A percentile compares a stretch with the other conserved stretches of the same genome.
These are phyloP conservation scores for Mimosa bimucronata DNA, from an alignment of 306 rosid species.

Conservation along the genomic window DNA sequence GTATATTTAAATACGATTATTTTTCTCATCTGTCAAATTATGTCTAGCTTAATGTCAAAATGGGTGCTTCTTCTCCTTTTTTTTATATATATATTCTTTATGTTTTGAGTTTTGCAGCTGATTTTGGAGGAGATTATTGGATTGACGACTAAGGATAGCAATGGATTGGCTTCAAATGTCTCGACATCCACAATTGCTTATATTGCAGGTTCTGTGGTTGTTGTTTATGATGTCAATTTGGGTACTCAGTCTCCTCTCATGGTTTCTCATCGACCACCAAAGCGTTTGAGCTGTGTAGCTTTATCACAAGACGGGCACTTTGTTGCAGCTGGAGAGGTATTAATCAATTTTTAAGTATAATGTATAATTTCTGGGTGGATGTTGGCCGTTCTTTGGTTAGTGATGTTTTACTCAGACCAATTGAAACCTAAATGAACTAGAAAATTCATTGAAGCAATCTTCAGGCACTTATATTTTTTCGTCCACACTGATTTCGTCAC, in stretches of 20 bases:
- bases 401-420: slow-evolving; percentile 23
- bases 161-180: slow-evolving; percentile 63
- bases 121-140: slow-evolving; percentile 75
- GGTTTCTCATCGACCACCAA: slow-evolving; percentile 63
- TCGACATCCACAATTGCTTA: slow-evolving; percentile 56
- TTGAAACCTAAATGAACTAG: slow-evolving; percentile 5
- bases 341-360: slow-evolving; percentile 19
- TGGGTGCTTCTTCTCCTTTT: background rate
- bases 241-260: slow-evolving; percentile 65
- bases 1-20: background rate
- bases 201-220: slow-evolving; percentile 73
- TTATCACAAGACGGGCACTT: slow-evolving; percentile 67
- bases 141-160: slow-evolving; percentile 58
- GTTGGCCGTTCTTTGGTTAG: slow-evolving; percentile 3
- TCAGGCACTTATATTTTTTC: background rate
- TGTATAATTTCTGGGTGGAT: slow-evolving; percentile 6
- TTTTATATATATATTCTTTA: background rate
- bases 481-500: background rate
- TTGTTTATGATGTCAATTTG: slow-evolving; percentile 56
- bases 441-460: background rate
- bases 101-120: slow-evolving; percentile 48
- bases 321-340: slow-evolving; percentile 80
- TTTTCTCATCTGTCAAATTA: background rate
- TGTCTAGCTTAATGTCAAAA: background rate
- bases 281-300: slow-evolving; percentile 71